Evolutionary conservation across 164 flowering plant genomes (phyloP).

Genomic region (Amborella trichopoda): DNA sequence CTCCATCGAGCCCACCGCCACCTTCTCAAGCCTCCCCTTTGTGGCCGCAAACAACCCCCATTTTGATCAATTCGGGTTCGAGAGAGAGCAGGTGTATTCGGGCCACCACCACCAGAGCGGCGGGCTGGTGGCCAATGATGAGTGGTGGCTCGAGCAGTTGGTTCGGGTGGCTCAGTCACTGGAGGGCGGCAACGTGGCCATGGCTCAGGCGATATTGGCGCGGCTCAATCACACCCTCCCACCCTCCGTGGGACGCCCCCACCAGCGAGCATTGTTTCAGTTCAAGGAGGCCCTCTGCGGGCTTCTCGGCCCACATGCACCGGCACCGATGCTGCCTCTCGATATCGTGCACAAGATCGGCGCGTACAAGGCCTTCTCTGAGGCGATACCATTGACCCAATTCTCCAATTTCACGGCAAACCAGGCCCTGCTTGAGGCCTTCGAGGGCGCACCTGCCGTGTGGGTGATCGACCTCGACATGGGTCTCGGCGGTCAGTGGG

Average conservation of each 20-base stretch:
- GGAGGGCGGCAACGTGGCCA: constrained; percentile 56
- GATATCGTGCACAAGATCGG: constrained; percentile 54
- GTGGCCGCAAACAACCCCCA: background rate
- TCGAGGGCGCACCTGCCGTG: constrained; percentile 32
- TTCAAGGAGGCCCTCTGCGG: constrained; percentile 72
- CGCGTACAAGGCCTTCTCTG: constrained; percentile 56
- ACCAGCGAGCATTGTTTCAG: constrained; percentile 70
- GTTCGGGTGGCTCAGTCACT: constrained; percentile 59
- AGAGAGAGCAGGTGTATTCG: too few species aligned
- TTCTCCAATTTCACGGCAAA: constrained; percentile 82
- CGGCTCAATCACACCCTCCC: constrained; percentile 68
- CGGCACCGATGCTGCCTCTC: constrained; percentile 19
- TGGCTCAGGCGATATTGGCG: constrained; percentile 60
- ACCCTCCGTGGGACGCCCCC: constrained; percentile 58
- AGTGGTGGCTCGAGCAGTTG: constrained; percentile 38
- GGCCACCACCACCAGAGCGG: background rate
- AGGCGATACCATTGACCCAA: constrained; percentile 58
- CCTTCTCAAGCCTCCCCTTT: background rate
- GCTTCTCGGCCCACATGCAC: constrained; percentile 16
- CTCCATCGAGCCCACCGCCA: constrained; percentile 12
- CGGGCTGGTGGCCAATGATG: constrained; percentile 19
- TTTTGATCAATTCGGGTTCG: background rate
- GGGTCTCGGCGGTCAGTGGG: constrained; percentile 85
- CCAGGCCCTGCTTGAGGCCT: constrained; percentile 76
- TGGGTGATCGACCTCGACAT: constrained; percentile 81